phyloP scores from a whole-genome alignment of 192 early-diverging fungal species.

The Spizellomyces sp. region DNA sequence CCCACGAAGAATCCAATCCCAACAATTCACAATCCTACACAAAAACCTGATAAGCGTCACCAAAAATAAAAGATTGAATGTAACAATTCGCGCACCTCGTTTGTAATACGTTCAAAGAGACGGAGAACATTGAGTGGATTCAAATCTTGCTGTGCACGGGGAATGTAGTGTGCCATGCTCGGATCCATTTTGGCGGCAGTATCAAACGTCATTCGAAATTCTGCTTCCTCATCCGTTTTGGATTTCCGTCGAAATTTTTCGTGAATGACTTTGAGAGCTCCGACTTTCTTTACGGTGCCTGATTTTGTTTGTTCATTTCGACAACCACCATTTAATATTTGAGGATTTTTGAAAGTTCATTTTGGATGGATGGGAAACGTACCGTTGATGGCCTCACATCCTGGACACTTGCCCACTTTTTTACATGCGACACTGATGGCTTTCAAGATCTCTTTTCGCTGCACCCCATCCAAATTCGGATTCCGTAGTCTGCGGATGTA shows the following conservation, averaged over 20 bases:
- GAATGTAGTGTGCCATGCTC: slow-evolving; percentile 72
- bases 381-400: slow-evolving; percentile 84
- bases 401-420: slow-evolving; percentile 81
- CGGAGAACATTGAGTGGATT: slow-evolving; percentile 84
- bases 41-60: background rate
- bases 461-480: slow-evolving; percentile 81
- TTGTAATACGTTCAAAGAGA: slow-evolving; percentile 83
- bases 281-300: slow-evolving; percentile 93
- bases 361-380: too few relatives aligned
- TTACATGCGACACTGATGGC: slow-evolving; percentile 82
- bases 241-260: slow-evolving; percentile 89
- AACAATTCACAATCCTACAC: slow-evolving; percentile 90
- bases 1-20: slow-evolving; percentile 81
- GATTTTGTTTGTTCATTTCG: background rate
- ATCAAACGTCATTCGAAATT: slow-evolving; percentile 77
- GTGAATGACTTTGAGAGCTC: slow-evolving; percentile 92
- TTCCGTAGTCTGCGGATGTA: slow-evolving; percentile 71
- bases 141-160: slow-evolving; percentile 91
- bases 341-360: too few relatives aligned
- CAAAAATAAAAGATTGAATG: background rate
- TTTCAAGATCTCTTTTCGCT: slow-evolving; percentile 78
- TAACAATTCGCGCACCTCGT: slow-evolving; percentile 59
- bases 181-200: slow-evolving; percentile 73
- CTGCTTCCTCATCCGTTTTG: slow-evolving; percentile 73
- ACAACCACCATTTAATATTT: slow-evolving; percentile 15